A percentile compares a stretch with the other conserved stretches of the same genome.
Evolutionary conservation across 352 stramenopile species (phyloP).

Genomic region (Sclerospora graminicola): DNA sequence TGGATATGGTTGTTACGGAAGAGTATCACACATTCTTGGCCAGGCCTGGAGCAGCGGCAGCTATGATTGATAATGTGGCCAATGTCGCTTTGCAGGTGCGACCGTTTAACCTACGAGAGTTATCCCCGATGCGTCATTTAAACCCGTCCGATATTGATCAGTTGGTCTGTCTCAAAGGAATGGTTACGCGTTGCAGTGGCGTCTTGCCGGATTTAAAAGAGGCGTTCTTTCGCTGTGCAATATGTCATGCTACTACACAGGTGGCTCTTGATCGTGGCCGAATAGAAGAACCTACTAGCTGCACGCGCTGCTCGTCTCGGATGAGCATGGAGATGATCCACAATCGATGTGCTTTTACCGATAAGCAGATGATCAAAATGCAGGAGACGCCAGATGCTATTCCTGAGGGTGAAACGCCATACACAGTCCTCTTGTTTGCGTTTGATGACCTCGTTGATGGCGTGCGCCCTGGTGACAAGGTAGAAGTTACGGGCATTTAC

Average conservation of each 20-base stretch:
- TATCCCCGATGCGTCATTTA: slow-evolving; percentile 93
- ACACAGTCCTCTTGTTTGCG: slow-evolving; percentile 94
- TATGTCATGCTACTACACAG: slow-evolving; percentile 87
- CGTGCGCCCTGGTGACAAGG: slow-evolving; percentile 93
- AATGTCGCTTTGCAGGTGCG: slow-evolving; percentile 88
- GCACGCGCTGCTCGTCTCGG: slow-evolving; percentile 80
- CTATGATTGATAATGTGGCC: slow-evolving; percentile 37
- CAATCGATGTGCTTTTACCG: slow-evolving; percentile 96
- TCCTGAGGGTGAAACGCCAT: slow-evolving; percentile 97
- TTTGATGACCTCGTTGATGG: slow-evolving; percentile 98
- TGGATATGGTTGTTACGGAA: slow-evolving; percentile 94
- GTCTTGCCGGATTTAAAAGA: slow-evolving; percentile 98
- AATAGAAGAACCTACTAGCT: slow-evolving; percentile 93
- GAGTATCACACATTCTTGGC: slow-evolving; percentile 67
- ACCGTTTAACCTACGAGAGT: slow-evolving; percentile 92
- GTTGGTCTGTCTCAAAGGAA: slow-evolving; percentile 94
- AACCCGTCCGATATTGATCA: slow-evolving; percentile 97
- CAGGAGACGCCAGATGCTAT: slow-evolving; percentile 98
- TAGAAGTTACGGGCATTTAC: slow-evolving; percentile 96
- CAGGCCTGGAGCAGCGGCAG: slow-evolving; percentile 9
- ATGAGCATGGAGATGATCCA: slow-evolving; percentile 94
- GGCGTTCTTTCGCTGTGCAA: slow-evolving; percentile 93
- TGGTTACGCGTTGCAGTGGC: slow-evolving; percentile 94
- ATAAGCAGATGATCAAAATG: slow-evolving; percentile 98
- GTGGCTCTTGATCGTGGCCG: slow-evolving; percentile 92